These are phyloP conservation scores for Mytilinidion resinicola DNA, from an alignment of 495 filamentous ascomycete species.

Conservation along the genomic window DNA sequence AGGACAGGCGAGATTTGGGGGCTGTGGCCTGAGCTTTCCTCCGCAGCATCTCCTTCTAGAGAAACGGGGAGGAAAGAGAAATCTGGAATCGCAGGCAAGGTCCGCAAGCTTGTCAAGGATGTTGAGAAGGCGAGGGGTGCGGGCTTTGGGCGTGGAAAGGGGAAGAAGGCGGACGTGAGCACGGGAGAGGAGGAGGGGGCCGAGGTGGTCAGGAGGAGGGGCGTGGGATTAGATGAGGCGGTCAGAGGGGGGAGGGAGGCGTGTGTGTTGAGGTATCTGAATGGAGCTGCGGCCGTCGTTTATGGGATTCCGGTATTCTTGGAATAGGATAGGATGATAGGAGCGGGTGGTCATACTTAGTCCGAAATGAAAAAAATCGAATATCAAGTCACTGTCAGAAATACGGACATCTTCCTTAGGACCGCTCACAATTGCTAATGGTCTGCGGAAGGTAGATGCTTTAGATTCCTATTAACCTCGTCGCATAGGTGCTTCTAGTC, in stretches of 20 bases:
- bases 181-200: slow-evolving; percentile 6
- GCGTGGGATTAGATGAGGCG: slow-evolving; percentile 62
- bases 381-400: too few relatives aligned
- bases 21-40: slow-evolving; percentile 38
- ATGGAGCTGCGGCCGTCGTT: slow-evolving; percentile 84
- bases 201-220: slow-evolving; percentile 21
- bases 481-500: too few relatives aligned
- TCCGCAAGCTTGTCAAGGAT: slow-evolving; percentile 14
- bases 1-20: slow-evolving; percentile 80
- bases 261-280: slow-evolving; percentile 83
- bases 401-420: too few relatives aligned
- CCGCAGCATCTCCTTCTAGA: slow-evolving; percentile 25
- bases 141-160: slow-evolving; percentile 36
- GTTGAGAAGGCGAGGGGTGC: slow-evolving; percentile 40
- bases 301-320: slow-evolving; percentile 94
- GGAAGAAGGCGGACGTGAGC: slow-evolving; percentile 17
- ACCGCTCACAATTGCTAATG: too few relatives aligned
- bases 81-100: slow-evolving; percentile 12
- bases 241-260: slow-evolving; percentile 63
- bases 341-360: neutral
- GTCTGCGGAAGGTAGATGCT: too few relatives aligned
- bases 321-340: slow-evolving; percentile 5
- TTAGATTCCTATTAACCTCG: too few relatives aligned
- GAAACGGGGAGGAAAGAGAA: slow-evolving; percentile 27
- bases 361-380: too few relatives aligned